These are phyloP conservation scores for Cyclostephanos tholiformis DNA, from an alignment of 108 stramenopile species.

Conservation along the genomic window DNA sequence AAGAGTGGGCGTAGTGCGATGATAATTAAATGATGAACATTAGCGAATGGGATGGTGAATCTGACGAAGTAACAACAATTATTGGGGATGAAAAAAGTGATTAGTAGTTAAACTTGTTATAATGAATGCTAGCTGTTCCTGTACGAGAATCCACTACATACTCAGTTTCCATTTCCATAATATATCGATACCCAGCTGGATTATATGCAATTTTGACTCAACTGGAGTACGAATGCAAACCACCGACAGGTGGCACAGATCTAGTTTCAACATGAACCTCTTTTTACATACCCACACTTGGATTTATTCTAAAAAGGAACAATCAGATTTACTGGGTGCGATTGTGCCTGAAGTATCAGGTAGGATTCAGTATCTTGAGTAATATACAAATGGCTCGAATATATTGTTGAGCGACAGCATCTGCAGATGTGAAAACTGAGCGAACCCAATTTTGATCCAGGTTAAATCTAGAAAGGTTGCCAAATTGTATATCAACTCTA, in stretches of 20 bases:
- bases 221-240: too few species aligned
- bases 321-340: too few species aligned
- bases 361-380: too few species aligned
- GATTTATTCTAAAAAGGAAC: too few species aligned
- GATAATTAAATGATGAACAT: not conserved
- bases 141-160: not conserved
- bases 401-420: too few species aligned
- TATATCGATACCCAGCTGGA: not conserved
- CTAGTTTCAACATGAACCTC: too few species aligned
- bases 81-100: not conserved
- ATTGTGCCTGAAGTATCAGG: too few species aligned
- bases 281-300: too few species aligned
- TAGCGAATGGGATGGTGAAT: too few species aligned
- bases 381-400: too few species aligned
- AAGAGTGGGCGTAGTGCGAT: not conserved
- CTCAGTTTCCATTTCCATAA: not conserved
- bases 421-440: not conserved
- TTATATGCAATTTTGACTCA: not conserved
- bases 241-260: too few species aligned
- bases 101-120: not conserved
- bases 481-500: too few species aligned
- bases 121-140: not conserved
- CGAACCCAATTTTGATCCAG: not conserved
- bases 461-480: not conserved
- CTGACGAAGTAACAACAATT: not conserved